These are phyloP conservation scores for Aspergillus sclerotiicarbonarius DNA, from an alignment of 495 filamentous ascomycete species.

Conservation along the genomic window DNA sequence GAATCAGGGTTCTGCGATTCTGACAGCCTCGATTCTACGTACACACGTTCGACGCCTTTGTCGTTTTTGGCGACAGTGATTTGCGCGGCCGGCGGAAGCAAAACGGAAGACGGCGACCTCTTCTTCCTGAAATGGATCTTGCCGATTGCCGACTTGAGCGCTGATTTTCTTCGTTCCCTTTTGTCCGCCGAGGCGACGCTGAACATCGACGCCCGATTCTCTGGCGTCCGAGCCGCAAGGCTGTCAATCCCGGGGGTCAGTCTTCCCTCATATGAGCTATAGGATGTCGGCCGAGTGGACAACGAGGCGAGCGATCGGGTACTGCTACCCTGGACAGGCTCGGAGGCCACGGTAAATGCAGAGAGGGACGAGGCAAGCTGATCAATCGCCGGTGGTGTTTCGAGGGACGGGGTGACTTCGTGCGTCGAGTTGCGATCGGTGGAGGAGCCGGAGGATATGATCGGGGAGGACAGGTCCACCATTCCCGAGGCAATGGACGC, in stretches of 20 bases:
- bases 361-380: constrained; percentile 36
- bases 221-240: constrained; percentile 7
- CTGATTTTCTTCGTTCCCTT: constrained; percentile 34
- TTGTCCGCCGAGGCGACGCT: constrained; percentile 33
- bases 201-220: constrained; percentile 30
- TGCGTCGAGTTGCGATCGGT: constrained; percentile 37
- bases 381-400: constrained; percentile 28
- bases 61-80: constrained; percentile 29
- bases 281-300: constrained; percentile 44
- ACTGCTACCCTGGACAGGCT: constrained; percentile 33
- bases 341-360: constrained; percentile 38
- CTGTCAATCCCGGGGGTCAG: constrained; percentile 12
- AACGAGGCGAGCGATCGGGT: constrained; percentile 41
- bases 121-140: constrained; percentile 42
- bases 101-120: constrained; percentile 30
- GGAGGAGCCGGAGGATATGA: constrained; percentile 38
- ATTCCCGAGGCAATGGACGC: constrained; percentile 41
- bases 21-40: constrained; percentile 25
- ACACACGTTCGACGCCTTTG: constrained; percentile 29
- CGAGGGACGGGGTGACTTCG: constrained; percentile 31
- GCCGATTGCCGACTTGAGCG: constrained; percentile 40
- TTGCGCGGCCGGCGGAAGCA: constrained; percentile 32
- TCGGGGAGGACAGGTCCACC: constrained; percentile 37
- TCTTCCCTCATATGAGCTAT: constrained; percentile 39
- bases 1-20: constrained; percentile 6